These are phyloP conservation scores for Lathyrus aphaca DNA, from an alignment of 306 rosid genomes.

Conservation along the genomic window DNA sequence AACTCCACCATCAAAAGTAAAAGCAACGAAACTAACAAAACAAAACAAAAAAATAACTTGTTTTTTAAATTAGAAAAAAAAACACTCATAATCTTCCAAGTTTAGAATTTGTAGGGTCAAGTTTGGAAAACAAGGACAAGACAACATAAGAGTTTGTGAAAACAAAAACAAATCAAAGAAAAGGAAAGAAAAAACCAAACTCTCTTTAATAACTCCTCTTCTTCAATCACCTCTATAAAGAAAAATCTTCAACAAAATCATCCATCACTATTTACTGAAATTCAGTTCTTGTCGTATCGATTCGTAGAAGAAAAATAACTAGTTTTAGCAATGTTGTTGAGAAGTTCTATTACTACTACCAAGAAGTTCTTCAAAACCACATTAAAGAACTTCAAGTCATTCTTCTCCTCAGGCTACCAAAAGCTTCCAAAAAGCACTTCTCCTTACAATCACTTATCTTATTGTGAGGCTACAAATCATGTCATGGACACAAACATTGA, in stretches of 20 bases:
- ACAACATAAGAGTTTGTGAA: slow-evolving; percentile 42
- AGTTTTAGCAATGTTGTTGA: slow-evolving; percentile 59
- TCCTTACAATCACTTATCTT: slow-evolving; percentile 41
- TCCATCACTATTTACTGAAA: neutral
- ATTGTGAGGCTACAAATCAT: slow-evolving; percentile 21
- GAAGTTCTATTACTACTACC: slow-evolving; percentile 69
- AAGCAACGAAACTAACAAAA: slow-evolving; percentile 63
- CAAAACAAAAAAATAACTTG: neutral
- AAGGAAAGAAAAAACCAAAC: slow-evolving; percentile 41
- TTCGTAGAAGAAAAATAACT: neutral
- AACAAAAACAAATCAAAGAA: slow-evolving; percentile 50
- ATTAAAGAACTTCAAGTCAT: slow-evolving; percentile 62
- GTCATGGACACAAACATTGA: slow-evolving; percentile 36
- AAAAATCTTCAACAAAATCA: slow-evolving; percentile 49
- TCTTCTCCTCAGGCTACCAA: slow-evolving; percentile 69
- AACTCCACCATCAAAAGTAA: slow-evolving; percentile 71
- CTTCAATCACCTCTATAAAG: slow-evolving; percentile 48
- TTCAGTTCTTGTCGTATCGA: neutral
- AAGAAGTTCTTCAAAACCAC: slow-evolving; percentile 78
- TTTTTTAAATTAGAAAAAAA: slow-evolving; percentile 8
- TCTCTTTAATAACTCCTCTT: slow-evolving; percentile 58
- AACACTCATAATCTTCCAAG: slow-evolving; percentile 40
- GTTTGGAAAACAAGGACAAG: slow-evolving; percentile 43
- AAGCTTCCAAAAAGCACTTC: slow-evolving; percentile 74
- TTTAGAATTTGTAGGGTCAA: slow-evolving; percentile 48